A percentile compares a stretch with the other conserved stretches of the same genome.
These are phyloP conservation scores for Ceratocystis lukuohia DNA, from an alignment of 2,329 filamentous ascomycete species.

Conservation along the genomic window DNA sequence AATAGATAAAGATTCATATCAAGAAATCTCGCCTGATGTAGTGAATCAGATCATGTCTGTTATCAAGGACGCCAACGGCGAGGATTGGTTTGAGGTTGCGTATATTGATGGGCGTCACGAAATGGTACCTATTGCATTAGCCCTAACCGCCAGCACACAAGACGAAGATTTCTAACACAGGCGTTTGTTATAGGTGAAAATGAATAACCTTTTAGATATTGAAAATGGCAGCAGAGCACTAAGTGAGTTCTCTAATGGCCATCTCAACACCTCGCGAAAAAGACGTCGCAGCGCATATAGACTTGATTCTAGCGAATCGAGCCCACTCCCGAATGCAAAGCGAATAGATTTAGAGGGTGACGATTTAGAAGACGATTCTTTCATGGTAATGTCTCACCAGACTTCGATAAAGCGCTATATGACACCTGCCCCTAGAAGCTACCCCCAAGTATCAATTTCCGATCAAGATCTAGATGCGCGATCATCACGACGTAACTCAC, in stretches of 20 bases:
- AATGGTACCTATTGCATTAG: slow-evolving; percentile 29
- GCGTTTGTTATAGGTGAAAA: slow-evolving; percentile 23
- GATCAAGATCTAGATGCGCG: background rate
- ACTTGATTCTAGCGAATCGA: background rate
- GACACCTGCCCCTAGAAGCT: background rate
- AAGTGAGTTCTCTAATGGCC: slow-evolving; percentile 17
- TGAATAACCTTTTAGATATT: slow-evolving; percentile 25
- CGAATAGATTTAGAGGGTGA: background rate
- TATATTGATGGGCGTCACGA: slow-evolving; percentile 35
- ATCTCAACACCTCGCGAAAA: background rate
- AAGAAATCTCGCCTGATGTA: slow-evolving; percentile 26
- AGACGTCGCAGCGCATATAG: background rate
- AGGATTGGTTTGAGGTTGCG: slow-evolving; percentile 29
- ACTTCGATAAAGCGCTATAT: background rate
- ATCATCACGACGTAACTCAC: background rate
- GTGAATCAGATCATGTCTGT: slow-evolving; percentile 29
- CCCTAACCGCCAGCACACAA: background rate
- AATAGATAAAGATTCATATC: slow-evolving; percentile 23
- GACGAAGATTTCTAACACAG: background rate
- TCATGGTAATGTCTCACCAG: background rate
- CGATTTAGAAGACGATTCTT: background rate
- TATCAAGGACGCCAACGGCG: slow-evolving; percentile 22
- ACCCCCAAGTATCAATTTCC: background rate
- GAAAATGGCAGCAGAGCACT: slow-evolving; percentile 27
- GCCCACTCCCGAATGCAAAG: background rate